phyloP scores from a whole-genome alignment of 106 monocot species.

The Dioscorea zingiberensis region DNA sequence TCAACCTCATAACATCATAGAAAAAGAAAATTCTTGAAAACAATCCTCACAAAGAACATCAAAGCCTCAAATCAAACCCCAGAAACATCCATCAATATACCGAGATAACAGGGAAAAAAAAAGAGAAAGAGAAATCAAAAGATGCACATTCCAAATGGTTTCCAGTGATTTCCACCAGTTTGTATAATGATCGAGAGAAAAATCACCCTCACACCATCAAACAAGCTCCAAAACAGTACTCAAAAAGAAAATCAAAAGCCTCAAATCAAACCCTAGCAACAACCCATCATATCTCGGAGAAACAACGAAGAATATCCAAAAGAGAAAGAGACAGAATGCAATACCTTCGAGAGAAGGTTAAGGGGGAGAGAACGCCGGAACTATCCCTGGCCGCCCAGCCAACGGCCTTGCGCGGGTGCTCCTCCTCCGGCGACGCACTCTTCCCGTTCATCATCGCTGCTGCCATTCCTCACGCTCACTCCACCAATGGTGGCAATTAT shows the following conservation, averaged over 20 bases:
- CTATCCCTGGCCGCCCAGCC: slow-evolving; percentile 56
- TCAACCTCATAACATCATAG: too few relatives aligned
- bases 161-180: too few relatives aligned
- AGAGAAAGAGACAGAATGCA: neutral
- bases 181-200: neutral
- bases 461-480: neutral
- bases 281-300: neutral
- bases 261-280: neutral
- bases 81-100: neutral
- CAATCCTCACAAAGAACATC: too few relatives aligned
- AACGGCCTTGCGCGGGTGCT: slow-evolving; percentile 32
- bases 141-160: neutral
- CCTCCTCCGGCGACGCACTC: neutral
- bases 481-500: too few relatives aligned
- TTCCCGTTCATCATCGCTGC: neutral
- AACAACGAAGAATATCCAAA: neutral
- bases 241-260: neutral
- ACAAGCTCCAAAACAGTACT: neutral
- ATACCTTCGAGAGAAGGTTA: slow-evolving; percentile 54
- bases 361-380: slow-evolving; percentile 60
- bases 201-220: neutral
- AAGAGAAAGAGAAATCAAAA: neutral
- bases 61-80: too few relatives aligned
- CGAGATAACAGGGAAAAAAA: too few relatives aligned
- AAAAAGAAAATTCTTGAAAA: too few relatives aligned